Conservation (phyloP, 768 basidiomycete species). For the Zangia roseola region DNA sequence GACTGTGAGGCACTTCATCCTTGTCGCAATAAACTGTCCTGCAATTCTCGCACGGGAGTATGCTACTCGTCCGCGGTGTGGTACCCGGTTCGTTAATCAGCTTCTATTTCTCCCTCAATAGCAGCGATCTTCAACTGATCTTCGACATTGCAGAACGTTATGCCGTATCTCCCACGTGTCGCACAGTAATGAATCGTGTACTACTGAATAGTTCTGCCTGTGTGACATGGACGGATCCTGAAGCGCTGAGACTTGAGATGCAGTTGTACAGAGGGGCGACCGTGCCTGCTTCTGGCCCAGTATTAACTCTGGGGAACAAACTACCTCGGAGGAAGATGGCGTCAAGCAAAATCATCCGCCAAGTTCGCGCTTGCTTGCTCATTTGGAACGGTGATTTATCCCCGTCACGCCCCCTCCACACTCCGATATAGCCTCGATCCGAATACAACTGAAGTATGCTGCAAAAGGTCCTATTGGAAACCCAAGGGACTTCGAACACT, state of each 20-base stretch:
- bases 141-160: constrained; percentile 12
- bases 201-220: too few relatives aligned
- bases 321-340: constrained; percentile 7
- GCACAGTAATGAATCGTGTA: constrained; percentile 2
- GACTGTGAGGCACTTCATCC: not conserved
- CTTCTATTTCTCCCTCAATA: constrained; percentile 23
- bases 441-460: constrained; percentile 8
- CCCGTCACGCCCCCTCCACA: constrained; percentile 17
- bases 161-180: constrained; percentile 19
- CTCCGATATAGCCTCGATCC: constrained; percentile 24
- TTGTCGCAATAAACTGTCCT: not conserved
- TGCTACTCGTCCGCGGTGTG: constrained; percentile 3
- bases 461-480: constrained; percentile 19
- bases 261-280: not conserved
- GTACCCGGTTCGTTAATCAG: constrained; percentile 18
- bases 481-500: constrained; percentile 10
- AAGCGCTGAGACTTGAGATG: too few relatives aligned
- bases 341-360: constrained; percentile 3
- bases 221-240: not conserved
- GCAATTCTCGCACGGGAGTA: not conserved
- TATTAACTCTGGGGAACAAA: not conserved
- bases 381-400: constrained; percentile 21
- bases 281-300: not conserved
- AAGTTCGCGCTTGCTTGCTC: constrained; percentile 28
- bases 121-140: constrained; percentile 32